A percentile compares a stretch with the other conserved stretches of the same genome.
These are phyloP conservation scores for Fraxinus ornus DNA, from an alignment of 305 asterid species.

Conservation along the genomic window DNA sequence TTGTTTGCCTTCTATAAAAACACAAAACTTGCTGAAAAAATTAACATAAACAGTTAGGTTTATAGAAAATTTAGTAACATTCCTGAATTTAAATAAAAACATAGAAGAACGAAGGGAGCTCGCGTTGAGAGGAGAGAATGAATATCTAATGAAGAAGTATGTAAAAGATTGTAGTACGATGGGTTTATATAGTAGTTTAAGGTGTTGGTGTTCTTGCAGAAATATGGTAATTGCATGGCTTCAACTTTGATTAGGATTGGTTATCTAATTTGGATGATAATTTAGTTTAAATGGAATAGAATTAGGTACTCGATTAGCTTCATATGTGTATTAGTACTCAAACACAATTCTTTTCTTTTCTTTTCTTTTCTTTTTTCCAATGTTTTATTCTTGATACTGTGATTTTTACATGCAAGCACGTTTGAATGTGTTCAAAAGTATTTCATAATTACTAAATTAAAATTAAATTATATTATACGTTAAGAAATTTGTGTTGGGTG, in stretches of 20 bases:
- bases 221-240: not conserved
- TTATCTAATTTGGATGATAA: not conserved
- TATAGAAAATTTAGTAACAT: too few relatives aligned
- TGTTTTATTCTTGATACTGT: not conserved
- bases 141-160: too few relatives aligned
- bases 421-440: not conserved
- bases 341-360: not conserved
- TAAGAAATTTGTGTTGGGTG: not conserved
- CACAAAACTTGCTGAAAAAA: too few relatives aligned
- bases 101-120: too few relatives aligned
- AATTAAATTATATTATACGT: too few relatives aligned
- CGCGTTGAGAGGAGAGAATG: too few relatives aligned
- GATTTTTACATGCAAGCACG: not conserved
- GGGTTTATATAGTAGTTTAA: too few relatives aligned
- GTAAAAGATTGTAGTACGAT: too few relatives aligned
- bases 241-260: not conserved
- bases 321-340: not conserved
- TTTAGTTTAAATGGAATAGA: not conserved
- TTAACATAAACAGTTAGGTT: too few relatives aligned
- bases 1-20: too few relatives aligned
- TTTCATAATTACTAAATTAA: not conserved
- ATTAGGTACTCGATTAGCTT: not conserved
- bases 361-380: not conserved
- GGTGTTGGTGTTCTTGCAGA: too few relatives aligned
- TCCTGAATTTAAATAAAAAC: too few relatives aligned